Evolutionary conservation across 768 basidiomycete species (phyloP).

Genomic region (Termitomyces sp.): DNA sequence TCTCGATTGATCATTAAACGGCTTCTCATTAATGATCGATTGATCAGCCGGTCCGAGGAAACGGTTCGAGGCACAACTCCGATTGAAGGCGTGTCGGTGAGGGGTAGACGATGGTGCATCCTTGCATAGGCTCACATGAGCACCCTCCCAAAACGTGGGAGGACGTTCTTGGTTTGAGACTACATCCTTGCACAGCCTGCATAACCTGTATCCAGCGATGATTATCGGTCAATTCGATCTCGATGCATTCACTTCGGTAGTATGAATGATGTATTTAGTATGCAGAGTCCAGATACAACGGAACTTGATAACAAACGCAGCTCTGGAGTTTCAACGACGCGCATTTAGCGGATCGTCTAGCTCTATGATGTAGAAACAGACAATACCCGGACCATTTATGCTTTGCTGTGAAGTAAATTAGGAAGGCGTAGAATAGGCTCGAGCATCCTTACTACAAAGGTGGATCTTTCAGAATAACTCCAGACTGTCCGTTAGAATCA

Average conservation of each 20-base stretch:
- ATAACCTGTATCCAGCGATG: too few relatives aligned
- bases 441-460: neutral
- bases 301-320: neutral
- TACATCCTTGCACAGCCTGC: too few relatives aligned
- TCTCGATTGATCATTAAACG: too few relatives aligned
- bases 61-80: neutral
- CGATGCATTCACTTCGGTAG: neutral
- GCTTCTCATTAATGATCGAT: neutral
- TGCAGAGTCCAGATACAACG: neutral
- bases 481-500: neutral
- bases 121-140: too few relatives aligned
- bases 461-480: neutral
- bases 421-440: neutral
- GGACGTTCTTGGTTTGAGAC: too few relatives aligned
- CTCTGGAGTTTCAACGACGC: neutral
- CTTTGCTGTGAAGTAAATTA: neutral
- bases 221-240: too few relatives aligned
- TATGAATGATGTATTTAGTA: neutral
- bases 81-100: too few relatives aligned
- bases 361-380: too few relatives aligned
- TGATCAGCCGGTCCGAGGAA: neutral
- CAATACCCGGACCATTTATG: neutral
- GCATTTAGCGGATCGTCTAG: neutral
- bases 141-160: too few relatives aligned
- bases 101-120: too few relatives aligned